phyloP scores from a whole-genome alignment of 164 flowering plant species.

The Kalanchoe fedtschenkoi region DNA sequence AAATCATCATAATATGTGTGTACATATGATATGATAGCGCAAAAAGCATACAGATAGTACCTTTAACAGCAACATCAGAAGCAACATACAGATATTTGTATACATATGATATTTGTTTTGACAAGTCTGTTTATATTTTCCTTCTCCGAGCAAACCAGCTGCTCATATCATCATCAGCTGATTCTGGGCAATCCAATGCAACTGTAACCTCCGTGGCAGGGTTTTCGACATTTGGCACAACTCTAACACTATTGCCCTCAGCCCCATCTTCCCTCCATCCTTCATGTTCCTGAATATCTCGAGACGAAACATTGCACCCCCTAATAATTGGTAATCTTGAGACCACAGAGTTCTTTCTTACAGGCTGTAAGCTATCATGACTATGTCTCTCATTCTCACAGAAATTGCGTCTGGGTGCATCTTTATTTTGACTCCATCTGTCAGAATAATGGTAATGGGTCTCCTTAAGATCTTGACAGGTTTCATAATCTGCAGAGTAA shows the following conservation, averaged over 20 bases:
- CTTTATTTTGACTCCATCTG: conserved; percentile 7
- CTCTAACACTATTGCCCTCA: conserved; percentile 10
- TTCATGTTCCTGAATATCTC: conserved; percentile 22
- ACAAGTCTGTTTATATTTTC: conserved; percentile 6
- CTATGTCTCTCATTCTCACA: conserved; percentile 23
- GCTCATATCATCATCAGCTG: conserved; percentile 49
- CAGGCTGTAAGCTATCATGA: conserved; percentile 7
- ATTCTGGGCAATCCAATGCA: conserved; percentile 12
- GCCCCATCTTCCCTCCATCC: conserved; percentile 34
- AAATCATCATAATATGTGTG: too few relatives aligned
- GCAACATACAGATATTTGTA: not conserved
- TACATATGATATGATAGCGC: not conserved
- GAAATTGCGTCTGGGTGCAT: conserved; percentile 20
- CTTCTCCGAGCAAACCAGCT: conserved; percentile 52
- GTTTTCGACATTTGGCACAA: conserved; percentile 14
- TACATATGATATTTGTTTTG: not conserved
- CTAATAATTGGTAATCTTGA: conserved; percentile 54
- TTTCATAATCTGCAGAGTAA: conserved; percentile 2
- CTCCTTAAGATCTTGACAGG: conserved; percentile 11
- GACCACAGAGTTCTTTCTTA: conserved; percentile 12
- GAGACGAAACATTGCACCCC: conserved; percentile 44
- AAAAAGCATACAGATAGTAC: not conserved
- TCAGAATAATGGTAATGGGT: conserved; percentile 9
- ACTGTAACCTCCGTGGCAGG: conserved; percentile 10
- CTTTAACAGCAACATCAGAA: not conserved